Evolutionary conservation across 805 yeast genomes (phyloP), one percentile per base, ranked within the genome.

Genomic region (Hyphopichia homilentoma): DNA sequence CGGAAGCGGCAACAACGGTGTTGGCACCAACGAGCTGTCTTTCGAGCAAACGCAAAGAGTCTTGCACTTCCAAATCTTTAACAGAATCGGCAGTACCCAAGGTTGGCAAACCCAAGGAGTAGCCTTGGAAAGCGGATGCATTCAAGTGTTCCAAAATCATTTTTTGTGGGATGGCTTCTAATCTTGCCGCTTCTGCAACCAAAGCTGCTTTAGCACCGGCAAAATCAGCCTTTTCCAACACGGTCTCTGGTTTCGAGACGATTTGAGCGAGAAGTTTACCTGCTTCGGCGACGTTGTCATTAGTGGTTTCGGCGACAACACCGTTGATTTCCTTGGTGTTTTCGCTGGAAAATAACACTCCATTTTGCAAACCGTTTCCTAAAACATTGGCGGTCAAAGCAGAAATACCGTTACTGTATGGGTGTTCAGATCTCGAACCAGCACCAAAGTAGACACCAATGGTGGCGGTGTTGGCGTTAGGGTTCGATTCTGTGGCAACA

Each of bases 51-150:
- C 72, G 60, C 39, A 61, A 51, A 38, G 83, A 53, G 61, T 84
- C 95, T 50, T 65, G 60, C 29, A 70, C 41, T 43, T 77, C 78
- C 54, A 84, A 67, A 39, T 71, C 73, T 20, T 68, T 59, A 27
- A 84, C 48, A 30, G 85, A 68, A 41, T 83, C 93, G 22, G 68
- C 47, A 43, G 86, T 83, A 72, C 95, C 95, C 51, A 73, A 69
- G 25, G 75, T 70, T 60, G 95, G 93, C 56, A 84, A 68, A 34
- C 82, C 83, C 45, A 84, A 69, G 19, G 93, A 79, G 52, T 86
- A 79, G 53, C 87, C 86, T 68, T 84, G 95, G 82, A 79, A 84
- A 35, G 94, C 95, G 41, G 89, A 75, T 39, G 89, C 76, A 54
- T 79, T 77, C 68, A 84, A 73, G 64, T 84, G 94, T 65, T 81